These are phyloP conservation scores for Parathielavia appendiculata DNA, from an alignment of 495 filamentous ascomycete genomes.

Conservation along the genomic window DNA sequence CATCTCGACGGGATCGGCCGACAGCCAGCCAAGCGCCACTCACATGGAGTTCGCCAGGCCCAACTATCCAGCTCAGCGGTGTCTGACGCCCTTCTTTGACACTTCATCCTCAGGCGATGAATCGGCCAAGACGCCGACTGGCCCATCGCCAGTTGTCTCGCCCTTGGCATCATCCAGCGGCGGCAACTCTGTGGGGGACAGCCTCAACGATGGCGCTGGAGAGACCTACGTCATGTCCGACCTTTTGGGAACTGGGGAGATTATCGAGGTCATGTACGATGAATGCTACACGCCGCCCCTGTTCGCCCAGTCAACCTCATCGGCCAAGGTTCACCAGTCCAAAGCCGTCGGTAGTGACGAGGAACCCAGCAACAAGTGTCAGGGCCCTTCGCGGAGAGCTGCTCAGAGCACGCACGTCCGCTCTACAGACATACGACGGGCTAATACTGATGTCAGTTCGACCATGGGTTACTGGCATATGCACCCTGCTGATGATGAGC, in stretches of 20 bases:
- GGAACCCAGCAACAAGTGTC: background rate
- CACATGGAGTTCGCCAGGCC: constrained; percentile 13
- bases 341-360: background rate
- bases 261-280: constrained; percentile 31
- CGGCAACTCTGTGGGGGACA: background rate
- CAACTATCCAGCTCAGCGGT: constrained; percentile 11
- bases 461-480: constrained; percentile 6
- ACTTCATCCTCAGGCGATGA: background rate
- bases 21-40: constrained; percentile 8
- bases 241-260: constrained; percentile 24
- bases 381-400: background rate
- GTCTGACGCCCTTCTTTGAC: constrained; percentile 9
- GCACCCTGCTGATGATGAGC: constrained; percentile 2
- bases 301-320: constrained; percentile 7
- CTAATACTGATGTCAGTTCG: background rate
- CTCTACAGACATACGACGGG: background rate
- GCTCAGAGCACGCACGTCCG: background rate
- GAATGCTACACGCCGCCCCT: constrained; percentile 22
- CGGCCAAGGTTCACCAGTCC: background rate
- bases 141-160: background rate
- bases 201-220: background rate
- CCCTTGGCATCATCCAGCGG: background rate
- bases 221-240: background rate
- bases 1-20: background rate
- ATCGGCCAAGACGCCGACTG: background rate